Evolutionary conservation across 2,329 filamentous ascomycete species (phyloP), one percentile per base, ranked within the genome.

Genomic region (Nigrospora oryzae): DNA sequence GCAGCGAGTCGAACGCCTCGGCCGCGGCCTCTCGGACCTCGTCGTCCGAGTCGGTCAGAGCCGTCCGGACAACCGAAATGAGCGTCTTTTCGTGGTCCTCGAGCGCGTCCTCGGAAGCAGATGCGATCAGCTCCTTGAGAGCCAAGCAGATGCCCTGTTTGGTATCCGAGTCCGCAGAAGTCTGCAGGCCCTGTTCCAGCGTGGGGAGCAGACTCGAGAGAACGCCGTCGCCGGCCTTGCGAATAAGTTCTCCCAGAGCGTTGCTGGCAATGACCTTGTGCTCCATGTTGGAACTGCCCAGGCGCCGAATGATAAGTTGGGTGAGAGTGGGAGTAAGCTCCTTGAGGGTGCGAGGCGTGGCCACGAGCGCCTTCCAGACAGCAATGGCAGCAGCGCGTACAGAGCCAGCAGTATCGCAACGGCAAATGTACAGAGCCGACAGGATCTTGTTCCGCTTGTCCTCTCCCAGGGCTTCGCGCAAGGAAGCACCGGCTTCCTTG

Each of bases 181-280:
- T 86, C 56, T 93, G 83, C 44, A 98, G 74, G 34, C 91, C 89
- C 62, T 95, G 89, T 62, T 97, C 90, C 40, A 98, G 79, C 32
- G 90, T 95, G 30, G 93, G 93, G 49, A 98, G 70, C 48, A 98
- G 70, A 37, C 81, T 94, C 19, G 89, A 81, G 51, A 98, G 74
- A 46, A 98, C 90, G 45, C 89, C 86, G 63, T 98, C 93, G 49
- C 94, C 93, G 58, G 93, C 91, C 67, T 95, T 96, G 58, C 93
- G 84, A 59, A 98, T 97, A 53, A 98, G 81, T 63, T 98, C 93
- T 59, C 93, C 93, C 45, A 98, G 76, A 40, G 93, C 89, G 63
- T 97, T 97, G 63, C 91, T 91, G 53, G 94, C 93, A 72, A 98
- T 98, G 55, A 95, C 86, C 72, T 96, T 97, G 66, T 98, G 93